Evolutionary conservation across 352 stramenopile genomes (phyloP), one percentile per base, ranked within the genome.

Genomic region (Globisporangium spinosum): DNA sequence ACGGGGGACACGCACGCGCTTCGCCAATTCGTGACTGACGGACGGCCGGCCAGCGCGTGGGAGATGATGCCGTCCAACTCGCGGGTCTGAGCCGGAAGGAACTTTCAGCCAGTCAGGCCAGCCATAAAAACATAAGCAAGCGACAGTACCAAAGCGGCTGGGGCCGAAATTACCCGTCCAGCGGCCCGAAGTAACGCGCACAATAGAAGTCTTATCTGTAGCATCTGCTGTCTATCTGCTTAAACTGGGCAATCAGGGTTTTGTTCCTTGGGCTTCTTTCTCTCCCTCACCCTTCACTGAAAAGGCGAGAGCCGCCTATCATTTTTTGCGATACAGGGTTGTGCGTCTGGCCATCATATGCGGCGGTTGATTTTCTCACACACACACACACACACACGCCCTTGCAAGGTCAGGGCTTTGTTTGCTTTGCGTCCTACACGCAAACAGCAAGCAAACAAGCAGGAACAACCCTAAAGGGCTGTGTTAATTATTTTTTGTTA

Each of bases 281-380:
- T 61, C 55, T 45, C 55, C 55, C 55, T 40, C 55, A 51, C 17
- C 17, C 43, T 20, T 20, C 13, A 51, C 43, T 51, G 43, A 51
- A 2, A n/a, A 22, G 15, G 15, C 43, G 8, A 43, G 43, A n/a
- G 17, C 17, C 15, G 43, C 43, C 43, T 51, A 23, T 49, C 17
- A 49, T 51, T 51, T 51, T 51, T 17, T 43, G 13, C 38, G 38
- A 51, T 51, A 23, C 43, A 56, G 49, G 49, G 49, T 56, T 56
- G 49, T 8, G 49, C 49, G 9, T 9, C 49, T 56, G 20, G 56
- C 56, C 56, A 62, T 62, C 56, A 62, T 62, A 12, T 62, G 56
- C 32, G n/a, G 32, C 56, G 56, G 38, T 61, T 61, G 29, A 22
- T 62, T 62, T 62, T 62, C 56, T 62, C 56, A 62, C 56, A 61